Evolutionary conservation across 2,329 filamentous ascomycete genomes (phyloP), one percentile per base, ranked within the genome.

Genomic region (Ophiostoma tasmaniense): DNA sequence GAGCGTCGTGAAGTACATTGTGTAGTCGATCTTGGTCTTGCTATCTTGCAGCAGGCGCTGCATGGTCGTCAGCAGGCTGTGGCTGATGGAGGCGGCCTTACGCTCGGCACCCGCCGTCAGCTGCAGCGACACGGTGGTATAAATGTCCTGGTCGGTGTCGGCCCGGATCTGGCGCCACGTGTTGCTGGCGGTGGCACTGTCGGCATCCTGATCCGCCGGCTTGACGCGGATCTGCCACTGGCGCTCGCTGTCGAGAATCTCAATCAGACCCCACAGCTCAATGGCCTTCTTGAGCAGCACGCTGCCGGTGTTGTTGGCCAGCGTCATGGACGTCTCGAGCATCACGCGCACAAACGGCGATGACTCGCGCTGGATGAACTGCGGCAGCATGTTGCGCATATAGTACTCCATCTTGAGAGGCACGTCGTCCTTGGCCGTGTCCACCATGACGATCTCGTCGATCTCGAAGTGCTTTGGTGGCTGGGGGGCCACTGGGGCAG

Each of bases 241-340:
- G 3, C 86, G 81, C 74, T 89, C 87, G 66, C 85, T 83, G 74
- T 89, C 87, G 70, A 89, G 85, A 64, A 88, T 85, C 74, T 89
- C 87, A 4, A 89, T 86, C 5, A 87, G 80, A 0, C 85, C 84
- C 87, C 87, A 89, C 1, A 89, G 80, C 75, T 89, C 86, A 4
- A 89, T 79, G 1, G 86, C 84, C 70, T 85, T 82, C 67, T 81
- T 81, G 7, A 89, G 78, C 14, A 88, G 77, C 68, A 84, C 81
- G 71, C 87, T 85, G 45, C 81, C 79, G 7, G 81, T 82, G 64
- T 81, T 76, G 50, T 79, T 78, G 0, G 84, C 83, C n/a, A 83
- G 75, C 39, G 77, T 74, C 25, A 78, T 75, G 11, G 82, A 82
- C 7, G 82, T 82, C 65, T 84, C 81, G 39, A 89, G 79, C 1